Base-by-base conservation (phyloP, 345 rosid genomes). In the Mangifera indica region DNA sequence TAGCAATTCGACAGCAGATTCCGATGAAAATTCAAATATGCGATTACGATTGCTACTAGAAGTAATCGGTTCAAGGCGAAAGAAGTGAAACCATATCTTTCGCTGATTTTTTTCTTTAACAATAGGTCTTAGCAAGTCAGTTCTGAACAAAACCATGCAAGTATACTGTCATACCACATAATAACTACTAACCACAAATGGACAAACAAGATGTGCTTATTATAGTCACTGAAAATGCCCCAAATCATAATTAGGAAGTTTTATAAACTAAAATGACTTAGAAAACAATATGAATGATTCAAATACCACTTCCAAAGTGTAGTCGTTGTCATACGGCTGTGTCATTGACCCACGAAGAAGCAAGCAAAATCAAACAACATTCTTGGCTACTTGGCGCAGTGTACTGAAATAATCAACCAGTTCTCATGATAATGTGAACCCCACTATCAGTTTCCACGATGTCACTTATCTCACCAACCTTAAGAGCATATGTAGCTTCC, bases 371-470 rank as follows among this genome's bases (percentile, higher is more conserved):
- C 79, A 74, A 74, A 24, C 15, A 60, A 22, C 17, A 51, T 48
- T 4, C 57, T 2, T 34, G 25, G 63, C 63, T 24, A 51, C 63
- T n/a, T 42, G 53, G 40, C 13, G 22, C 42, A 37, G 7, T 7
- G 8, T 7, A 37, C 42, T 37, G 42, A 37, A 24, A 61, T 2
- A 62, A 72, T 85, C 79, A 89, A 46, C 84, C 96, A 12, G 99
- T 92, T 87, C 99, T 92, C 90, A 72, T 67, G 63, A 95, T 88
- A 81, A 95, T 89, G 80, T 95, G 99, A 51, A 76, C 97, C 15
- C 99, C 99, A 58, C 99, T 92, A 67, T 92, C 98, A 15, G 98
- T 95, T 5, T 92, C 98, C 14, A 95, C 93, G 26, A 89, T 89
- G 71, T 87, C 96, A 58, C 99, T 95, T 66, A 92, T 86, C 84